Base-by-base conservation (phyloP, 176 grass and related monocot genomes). In the Hordeum marinum region DNA sequence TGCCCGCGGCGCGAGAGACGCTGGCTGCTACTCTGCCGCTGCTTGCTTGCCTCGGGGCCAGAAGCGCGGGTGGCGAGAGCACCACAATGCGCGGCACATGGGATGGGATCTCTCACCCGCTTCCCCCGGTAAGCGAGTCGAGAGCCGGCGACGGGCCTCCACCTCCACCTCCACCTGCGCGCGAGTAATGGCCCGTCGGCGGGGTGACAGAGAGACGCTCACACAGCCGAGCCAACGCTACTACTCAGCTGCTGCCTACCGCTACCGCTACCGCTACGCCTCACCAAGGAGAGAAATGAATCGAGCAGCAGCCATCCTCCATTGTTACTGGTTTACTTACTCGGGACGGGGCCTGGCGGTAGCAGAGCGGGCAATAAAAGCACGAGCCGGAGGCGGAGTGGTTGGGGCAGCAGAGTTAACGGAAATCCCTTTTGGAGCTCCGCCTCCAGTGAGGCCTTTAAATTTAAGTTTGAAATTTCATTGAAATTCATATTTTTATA, bases 151-250 rank as follows among this genome's bases (percentile, higher is more conserved):
- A 9, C 79, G 6, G 76, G 24, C 40, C 65, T 26, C 76, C 29
- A 29, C 29, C 65, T 26, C 76, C 29, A 29, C 29, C 29, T 29
- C 29, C 54, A 45, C 48, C 55, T 15, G 45, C 15, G 9, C 23
- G 66, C 12, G 57, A 57, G 40, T 65, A 75, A 81, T 87, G 43
- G 68, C 3, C 75, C 75, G 34, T 41, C 18, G 41, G 29, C 83
- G 63, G 46, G 42, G 48, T n/a, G n/a, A 52, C 48, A 15, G 48
- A 29, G 29, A 29, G 29, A 18, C 83, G 37, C 54, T 76, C 59
- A 1, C 62, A n/a, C 64, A 7, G 48, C 48, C 15, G 48, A 50
- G 23, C 36, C 70, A 83, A 62, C 62, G 62, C 32, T 34, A 4
- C 62, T 46, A 29, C 23, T 10, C 68, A 72, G 48, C 48, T 52